Base-by-base conservation (phyloP, 805 yeast species). In the Maudiozyma bulderi region DNA sequence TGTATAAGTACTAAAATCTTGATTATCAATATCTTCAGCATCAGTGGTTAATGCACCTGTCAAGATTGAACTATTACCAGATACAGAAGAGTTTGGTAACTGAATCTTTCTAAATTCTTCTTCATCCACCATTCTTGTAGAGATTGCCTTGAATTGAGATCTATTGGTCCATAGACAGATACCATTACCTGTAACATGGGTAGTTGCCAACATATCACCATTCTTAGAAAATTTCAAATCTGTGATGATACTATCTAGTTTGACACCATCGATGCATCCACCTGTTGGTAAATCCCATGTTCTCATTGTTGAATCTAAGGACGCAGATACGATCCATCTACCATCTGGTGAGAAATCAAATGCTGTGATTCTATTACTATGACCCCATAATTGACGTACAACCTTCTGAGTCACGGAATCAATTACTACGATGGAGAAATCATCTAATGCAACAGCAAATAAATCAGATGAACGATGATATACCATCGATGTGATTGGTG, bases 261-360 rank as follows among this genome's bases (percentile, higher is more conserved):
- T 70, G 14, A 91, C 81, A 53, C 96, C 97, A 69, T 93, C 99
- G 50, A 93, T 88, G 66, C 98, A 91, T 1, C 90, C 87, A 45
- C 99, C 98, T 1, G 96, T 85, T 40, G 98, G 98, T 51, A 93
- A 76, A 65, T 93, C 98, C 98, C 98, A 93, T 0, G 96, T 88
- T 60, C 99, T 78, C 45, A 93, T 73, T 0, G 98, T 89, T 2
- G 86, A 75, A 63, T 93, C 99, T 52, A 89, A 72, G 0, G 89
- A 76, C 1, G 86, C 81, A 28, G 93, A 80, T 8, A 93, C 81
- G 35, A 93, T 70, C 97, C 98, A 93, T 64, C 97, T 80, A 35
- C 97, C 98, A 64, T 90, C 91, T 5, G 96, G 95, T 3, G 95
- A 82, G 61, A 93, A 91, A 64, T 87, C 97, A 64, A 91, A 66